Evolutionary conservation across 2,329 filamentous ascomycete species (phyloP).

Genomic region (Corinectria fuckeliana): DNA sequence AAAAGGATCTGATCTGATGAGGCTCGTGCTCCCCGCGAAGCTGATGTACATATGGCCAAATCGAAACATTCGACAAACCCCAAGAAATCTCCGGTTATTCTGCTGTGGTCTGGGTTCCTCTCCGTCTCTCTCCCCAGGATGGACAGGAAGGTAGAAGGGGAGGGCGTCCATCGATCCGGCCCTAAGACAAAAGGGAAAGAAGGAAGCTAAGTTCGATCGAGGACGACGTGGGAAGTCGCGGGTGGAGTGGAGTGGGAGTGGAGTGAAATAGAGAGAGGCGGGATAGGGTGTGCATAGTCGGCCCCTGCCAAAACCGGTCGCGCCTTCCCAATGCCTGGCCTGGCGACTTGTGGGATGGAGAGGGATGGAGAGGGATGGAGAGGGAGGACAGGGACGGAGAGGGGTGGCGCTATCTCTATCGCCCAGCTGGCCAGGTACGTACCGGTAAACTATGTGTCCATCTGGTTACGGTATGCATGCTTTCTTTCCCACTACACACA

Average conservation of each 20-base stretch:
- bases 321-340: constrained; percentile 29
- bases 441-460: constrained; percentile 39
- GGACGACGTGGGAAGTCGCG: too few species aligned
- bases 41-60: not conserved
- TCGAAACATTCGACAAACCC: not conserved
- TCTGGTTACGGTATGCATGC: constrained; percentile 34
- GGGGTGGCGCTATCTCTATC: constrained; percentile 34
- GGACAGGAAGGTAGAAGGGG: not conserved
- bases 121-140: not conserved
- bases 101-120: too few species aligned
- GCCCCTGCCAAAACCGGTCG: not conserved
- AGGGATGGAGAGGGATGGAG: not conserved
- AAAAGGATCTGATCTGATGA: not conserved
- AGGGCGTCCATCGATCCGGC: not conserved
- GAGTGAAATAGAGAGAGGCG: too few species aligned
- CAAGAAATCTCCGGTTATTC: too few species aligned
- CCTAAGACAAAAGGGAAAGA: not conserved
- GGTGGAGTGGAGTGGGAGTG: not conserved
- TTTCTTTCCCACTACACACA: constrained; percentile 8
- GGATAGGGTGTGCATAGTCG: not conserved
- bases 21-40: not conserved
- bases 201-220: not conserved
- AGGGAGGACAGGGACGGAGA: not conserved
- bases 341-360: constrained; percentile 1
- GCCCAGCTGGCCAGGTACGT: constrained; percentile 25